A percentile compares a stretch with the other conserved stretches of the same genome.
phyloP scores from a whole-genome alignment of 106 monocot genomes.

The Acorus gramineus region DNA sequence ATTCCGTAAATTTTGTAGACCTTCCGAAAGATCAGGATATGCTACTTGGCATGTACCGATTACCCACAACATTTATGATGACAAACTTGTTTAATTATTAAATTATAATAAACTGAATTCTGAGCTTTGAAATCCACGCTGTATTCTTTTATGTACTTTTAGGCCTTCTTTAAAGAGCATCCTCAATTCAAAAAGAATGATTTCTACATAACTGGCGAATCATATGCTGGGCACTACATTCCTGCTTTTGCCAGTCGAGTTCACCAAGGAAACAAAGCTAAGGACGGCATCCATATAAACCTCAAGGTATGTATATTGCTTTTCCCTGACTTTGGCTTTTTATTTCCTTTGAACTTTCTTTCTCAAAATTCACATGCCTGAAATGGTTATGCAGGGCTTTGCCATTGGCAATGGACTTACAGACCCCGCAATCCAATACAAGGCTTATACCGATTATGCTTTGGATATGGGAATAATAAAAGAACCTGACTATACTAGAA shows the following conservation, averaged over 20 bases:
- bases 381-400: neutral
- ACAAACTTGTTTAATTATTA: too few species aligned
- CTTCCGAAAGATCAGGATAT: too few species aligned
- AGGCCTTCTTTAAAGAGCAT: slow-evolving; percentile 1
- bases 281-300: neutral
- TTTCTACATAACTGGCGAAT: slow-evolving; percentile 4
- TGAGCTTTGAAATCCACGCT: too few species aligned
- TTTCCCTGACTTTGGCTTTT: neutral
- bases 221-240: slow-evolving; percentile 7
- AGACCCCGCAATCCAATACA: too few species aligned
- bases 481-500: too few species aligned
- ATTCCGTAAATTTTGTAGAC: too few species aligned
- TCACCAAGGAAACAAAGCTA: slow-evolving; percentile 2
- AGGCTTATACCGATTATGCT: too few species aligned
- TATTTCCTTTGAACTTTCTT: neutral
- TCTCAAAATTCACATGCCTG: neutral
- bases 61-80: too few species aligned
- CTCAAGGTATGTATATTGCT: neutral
- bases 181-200: neutral
- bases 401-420: too few species aligned
- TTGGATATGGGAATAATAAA: too few species aligned
- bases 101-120: too few species aligned
- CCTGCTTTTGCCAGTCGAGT: slow-evolving; percentile 2
- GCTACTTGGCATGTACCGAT: too few species aligned
- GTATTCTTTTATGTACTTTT: neutral